phyloP scores from a whole-genome alignment of 1,284 basidiomycete genomes.

The Termitomyces sp. region DNA sequence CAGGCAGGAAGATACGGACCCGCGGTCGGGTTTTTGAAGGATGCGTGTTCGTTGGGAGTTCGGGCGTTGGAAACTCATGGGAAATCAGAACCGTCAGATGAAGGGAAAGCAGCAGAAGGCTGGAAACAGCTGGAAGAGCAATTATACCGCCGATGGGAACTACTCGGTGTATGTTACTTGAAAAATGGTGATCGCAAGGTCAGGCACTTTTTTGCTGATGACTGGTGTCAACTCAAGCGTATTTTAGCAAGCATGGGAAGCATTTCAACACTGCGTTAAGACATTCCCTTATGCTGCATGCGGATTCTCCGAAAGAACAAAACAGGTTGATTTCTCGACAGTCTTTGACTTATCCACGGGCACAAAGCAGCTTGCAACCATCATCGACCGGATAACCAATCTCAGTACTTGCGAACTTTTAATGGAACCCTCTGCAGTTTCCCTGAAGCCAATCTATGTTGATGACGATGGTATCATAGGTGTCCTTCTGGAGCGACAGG shows the following conservation, averaged over 20 bases:
- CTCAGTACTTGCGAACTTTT: constrained; percentile 62
- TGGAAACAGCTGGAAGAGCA: constrained; percentile 61
- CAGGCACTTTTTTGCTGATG: constrained; percentile 9
- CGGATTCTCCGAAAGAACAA: constrained; percentile 28
- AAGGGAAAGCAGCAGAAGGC: constrained; percentile 36
- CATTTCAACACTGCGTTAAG: constrained; percentile 48
- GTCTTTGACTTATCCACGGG: constrained; percentile 35
- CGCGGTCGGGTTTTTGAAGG: constrained; percentile 59
- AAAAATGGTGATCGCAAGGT: constrained; percentile 72
- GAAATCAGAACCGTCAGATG: constrained; percentile 7
- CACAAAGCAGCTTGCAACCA: constrained; percentile 48
- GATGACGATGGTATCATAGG: constrained; percentile 36
- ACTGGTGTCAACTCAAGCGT: constrained; percentile 3
- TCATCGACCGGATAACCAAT: constrained; percentile 64
- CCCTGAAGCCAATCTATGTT: constrained; percentile 28
- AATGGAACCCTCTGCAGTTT: constrained; percentile 40
- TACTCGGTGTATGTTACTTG: constrained; percentile 70
- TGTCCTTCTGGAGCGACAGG: constrained; percentile 56
- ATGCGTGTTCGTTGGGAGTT: constrained; percentile 51
- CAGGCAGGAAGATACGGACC: constrained; percentile 53
- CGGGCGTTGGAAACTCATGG: constrained; percentile 35
- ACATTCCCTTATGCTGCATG: constrained; percentile 46
- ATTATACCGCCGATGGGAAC: constrained; percentile 67
- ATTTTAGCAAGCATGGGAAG: constrained; percentile 52
- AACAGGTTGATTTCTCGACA: constrained; percentile 22